These are phyloP conservation scores for Tolypocladium inflatum DNA, from an alignment of 2,329 filamentous ascomycete genomes.

Conservation along the genomic window DNA sequence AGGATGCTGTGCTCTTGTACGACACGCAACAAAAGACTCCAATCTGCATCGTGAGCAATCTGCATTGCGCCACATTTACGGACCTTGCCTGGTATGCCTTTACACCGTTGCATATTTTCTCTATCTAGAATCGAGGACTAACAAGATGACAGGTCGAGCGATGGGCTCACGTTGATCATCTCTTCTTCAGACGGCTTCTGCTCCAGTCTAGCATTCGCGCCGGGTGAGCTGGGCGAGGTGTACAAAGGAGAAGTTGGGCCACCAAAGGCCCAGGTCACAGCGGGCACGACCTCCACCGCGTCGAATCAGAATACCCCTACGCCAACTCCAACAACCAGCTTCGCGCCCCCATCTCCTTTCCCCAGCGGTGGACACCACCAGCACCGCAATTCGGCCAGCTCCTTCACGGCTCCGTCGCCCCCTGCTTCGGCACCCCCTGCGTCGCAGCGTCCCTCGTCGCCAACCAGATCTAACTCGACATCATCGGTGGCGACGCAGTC, in stretches of 20 bases:
- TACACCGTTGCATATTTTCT: background rate
- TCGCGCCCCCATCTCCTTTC: constrained; percentile 53
- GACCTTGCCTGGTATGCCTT: constrained; percentile 77
- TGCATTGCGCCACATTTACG: constrained; percentile 96
- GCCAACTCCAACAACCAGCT: constrained; percentile 58
- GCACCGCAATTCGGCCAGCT: constrained; percentile 48
- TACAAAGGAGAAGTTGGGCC: constrained; percentile 62
- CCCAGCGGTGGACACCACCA: constrained; percentile 38
- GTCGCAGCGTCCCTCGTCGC: constrained; percentile 62
- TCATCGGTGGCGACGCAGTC: constrained; percentile 67
- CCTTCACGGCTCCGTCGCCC: constrained; percentile 49
- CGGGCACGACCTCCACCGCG: constrained; percentile 28
- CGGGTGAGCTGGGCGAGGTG: constrained; percentile 74
- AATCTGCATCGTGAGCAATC: constrained; percentile 87
- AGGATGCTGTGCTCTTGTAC: constrained; percentile 89
- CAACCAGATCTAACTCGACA: constrained; percentile 75
- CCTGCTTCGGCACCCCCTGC: constrained; percentile 46
- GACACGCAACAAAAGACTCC: constrained; percentile 96
- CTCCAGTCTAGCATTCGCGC: constrained; percentile 74
- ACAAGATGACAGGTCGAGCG: constrained; percentile 31
- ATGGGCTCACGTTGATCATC: constrained; percentile 61
- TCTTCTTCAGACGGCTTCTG: constrained; percentile 99
- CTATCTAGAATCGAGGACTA: background rate
- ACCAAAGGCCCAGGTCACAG: constrained; percentile 31
- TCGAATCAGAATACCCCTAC: constrained; percentile 59